Evolutionary conservation across 305 asterid species (phyloP), one percentile per base, ranked within the genome.

Genomic region (Fraxinus ornus): DNA sequence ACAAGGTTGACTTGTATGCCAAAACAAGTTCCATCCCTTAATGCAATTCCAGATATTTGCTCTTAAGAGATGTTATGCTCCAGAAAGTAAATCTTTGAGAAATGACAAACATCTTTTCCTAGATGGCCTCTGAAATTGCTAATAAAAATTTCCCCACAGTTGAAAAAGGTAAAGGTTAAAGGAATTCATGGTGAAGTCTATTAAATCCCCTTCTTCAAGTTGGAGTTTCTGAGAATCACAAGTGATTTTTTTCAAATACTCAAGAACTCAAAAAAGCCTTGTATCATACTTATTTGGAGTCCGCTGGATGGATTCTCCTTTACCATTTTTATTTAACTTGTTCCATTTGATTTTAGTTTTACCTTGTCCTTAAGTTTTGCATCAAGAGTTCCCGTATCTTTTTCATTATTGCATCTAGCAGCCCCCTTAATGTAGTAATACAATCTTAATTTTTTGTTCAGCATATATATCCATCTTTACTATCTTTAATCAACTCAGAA

Each of bases 21-120:
- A 49, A 47, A 49, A 49, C 60, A 12, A 41, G 49, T 15, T 13
- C 19, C 28, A 2, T 2, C n/a, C n/a, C 33, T 10, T 9, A 4
- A 64, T 64, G 66, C 4, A 68, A 71, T 17, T 71, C 26, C 19
- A 66, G 70, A 52, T 83, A 37, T 55, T 71, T 72, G 35, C 76
- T 17, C 33, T 83, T 26, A 21, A 49, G 64, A 80, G 68, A 24
- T 44, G 62, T 13, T 80, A 49, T 68, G n/a, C 78, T 73, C 55
- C 66, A 57, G 37, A 19, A 47, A 66, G 17, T 21, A 49, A 26
- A 28, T n/a, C 2, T 75, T 39, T 24, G 37, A 28, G 35, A 9
- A 9, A 10, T 41, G 52, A 41, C 15, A 41, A 64, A 7, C 73
- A 24, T 64, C 32, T 64, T 24, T 64, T 2, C n/a, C n/a, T 60